These are phyloP conservation scores for Kalmusia sp. DNA, from an alignment of 2,329 filamentous ascomycete species.

Conservation along the genomic window DNA sequence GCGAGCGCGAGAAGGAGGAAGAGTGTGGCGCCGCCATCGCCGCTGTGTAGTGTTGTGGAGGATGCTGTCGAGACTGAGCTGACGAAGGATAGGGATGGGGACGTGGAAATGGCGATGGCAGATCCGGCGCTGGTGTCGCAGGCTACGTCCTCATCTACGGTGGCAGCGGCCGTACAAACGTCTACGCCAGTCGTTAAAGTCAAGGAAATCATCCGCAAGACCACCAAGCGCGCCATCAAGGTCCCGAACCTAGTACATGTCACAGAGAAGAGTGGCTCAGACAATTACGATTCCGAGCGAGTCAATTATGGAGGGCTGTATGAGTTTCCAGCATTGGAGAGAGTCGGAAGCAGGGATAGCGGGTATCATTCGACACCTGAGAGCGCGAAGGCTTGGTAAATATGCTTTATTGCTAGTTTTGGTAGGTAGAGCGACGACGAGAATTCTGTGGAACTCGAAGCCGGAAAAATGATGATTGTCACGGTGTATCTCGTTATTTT, in stretches of 20 bases:
- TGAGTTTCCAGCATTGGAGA: conserved; percentile 25
- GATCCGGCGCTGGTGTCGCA: conserved; percentile 3
- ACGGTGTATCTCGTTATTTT: too few species aligned
- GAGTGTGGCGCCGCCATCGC: conserved; percentile 18
- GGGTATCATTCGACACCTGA: conserved; percentile 16
- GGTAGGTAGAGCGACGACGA: too few species aligned
- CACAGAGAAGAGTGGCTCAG: background rate
- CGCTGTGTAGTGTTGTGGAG: conserved; percentile 21
- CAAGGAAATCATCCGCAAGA: conserved; percentile 17
- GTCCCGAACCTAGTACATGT: background rate
- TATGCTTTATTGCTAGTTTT: background rate
- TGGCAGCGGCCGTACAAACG: background rate
- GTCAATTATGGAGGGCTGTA: conserved; percentile 3
- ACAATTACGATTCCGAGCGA: conserved; percentile 3
- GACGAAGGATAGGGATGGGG: conserved; percentile 10
- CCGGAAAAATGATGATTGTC: too few species aligned
- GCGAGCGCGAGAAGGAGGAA: conserved; percentile 36
- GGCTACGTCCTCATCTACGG: background rate
- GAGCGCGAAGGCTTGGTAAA: background rate
- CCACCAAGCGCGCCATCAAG: conserved; percentile 11
- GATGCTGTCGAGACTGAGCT: background rate
- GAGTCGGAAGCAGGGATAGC: conserved; percentile 26
- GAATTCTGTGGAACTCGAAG: too few species aligned
- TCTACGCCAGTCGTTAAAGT: conserved; percentile 8
- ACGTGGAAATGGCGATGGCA: conserved; percentile 9